A percentile compares a stretch with the other conserved stretches of the same genome.
These are phyloP conservation scores for Trichoderma afroharzianum DNA, from an alignment of 2,329 filamentous ascomycete genomes.

Conservation along the genomic window DNA sequence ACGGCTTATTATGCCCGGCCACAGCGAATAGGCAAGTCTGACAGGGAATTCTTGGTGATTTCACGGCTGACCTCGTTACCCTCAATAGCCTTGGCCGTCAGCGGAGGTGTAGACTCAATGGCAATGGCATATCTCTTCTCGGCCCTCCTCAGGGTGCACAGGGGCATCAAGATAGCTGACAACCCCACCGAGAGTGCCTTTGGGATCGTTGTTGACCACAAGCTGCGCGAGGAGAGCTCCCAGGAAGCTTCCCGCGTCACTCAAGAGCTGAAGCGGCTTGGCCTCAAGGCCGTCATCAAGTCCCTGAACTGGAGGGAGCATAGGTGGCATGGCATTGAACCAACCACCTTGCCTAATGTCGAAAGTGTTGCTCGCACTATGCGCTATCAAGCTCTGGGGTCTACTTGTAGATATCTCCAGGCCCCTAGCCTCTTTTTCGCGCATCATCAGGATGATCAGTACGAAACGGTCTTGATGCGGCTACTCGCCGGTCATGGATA, in stretches of 20 bases:
- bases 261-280: conserved; percentile 37
- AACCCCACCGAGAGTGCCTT: conserved; percentile 41
- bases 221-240: conserved; percentile 49
- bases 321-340: conserved; percentile 29
- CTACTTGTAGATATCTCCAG: conserved; percentile 47
- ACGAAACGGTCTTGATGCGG: conserved; percentile 84
- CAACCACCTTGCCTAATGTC: conserved; percentile 54
- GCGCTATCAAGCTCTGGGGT: conserved; percentile 70
- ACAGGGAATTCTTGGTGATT: background rate
- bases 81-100: conserved; percentile 68
- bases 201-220: conserved; percentile 56
- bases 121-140: conserved; percentile 75
- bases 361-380: conserved; percentile 72
- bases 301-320: conserved; percentile 46
- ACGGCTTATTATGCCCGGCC: conserved; percentile 31
- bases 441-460: conserved; percentile 87
- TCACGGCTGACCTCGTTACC: background rate
- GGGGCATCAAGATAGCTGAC: conserved; percentile 41
- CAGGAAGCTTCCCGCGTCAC: conserved; percentile 50
- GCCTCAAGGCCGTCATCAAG: conserved; percentile 28
- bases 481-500: conserved; percentile 63
- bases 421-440: conserved; percentile 68
- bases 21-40: conserved; percentile 41
- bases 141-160: conserved; percentile 36
- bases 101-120: conserved; percentile 97